Base-by-base conservation (phyloP, 2,329 filamentous ascomycete genomes). In the Ophiosphaerella herpotricha region DNA sequence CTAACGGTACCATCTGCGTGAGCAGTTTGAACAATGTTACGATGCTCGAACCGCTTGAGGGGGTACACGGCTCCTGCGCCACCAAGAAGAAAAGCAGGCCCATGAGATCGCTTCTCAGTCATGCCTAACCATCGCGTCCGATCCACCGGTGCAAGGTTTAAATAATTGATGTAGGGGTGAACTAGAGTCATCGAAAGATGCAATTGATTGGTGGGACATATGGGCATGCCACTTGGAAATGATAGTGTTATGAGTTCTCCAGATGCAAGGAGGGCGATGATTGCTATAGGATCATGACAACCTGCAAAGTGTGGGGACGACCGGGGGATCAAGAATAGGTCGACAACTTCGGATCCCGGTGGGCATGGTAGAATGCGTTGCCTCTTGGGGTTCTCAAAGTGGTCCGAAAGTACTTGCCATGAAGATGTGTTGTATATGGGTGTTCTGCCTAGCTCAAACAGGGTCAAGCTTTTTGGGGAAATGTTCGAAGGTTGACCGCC, bases 1-100 rank as follows among this genome's bases (percentile, higher is more conserved):
- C 92, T 82, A n/a, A 99, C 80, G 0, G 89, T 95, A 45, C 92
- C 91, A 73, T 99, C 94, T 3, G 88, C 91, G 71, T 99, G 93
- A 0, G 91, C 88, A 4, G 90, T 90, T 54, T 93, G 88, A 6
- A 96, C 82, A 38, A 97, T 84, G 49, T 91, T 96, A 40, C 94
- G 84, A 53, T 86, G 82, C 65, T 96, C 91, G 61, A 90, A 92
- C 54, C 90, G 80, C 63, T 90, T 89, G 35, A 90, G 77, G 6
- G 86, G 84, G 55, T 85, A 84, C 5, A 81, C 79, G 1, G 83
- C 87, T 68, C 89, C 87, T 1, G 86, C 87, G 7, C 94, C 94
- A 46, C 94, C 94, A 57, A 85, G 84, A 2, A 96, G 73, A 33
- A 99, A 80, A 8, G 82, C 81, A 36, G 92, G 91, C 1, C 92